phyloP scores from a whole-genome alignment of 1,284 basidiomycete genomes.

The Porodaedalea pini region DNA sequence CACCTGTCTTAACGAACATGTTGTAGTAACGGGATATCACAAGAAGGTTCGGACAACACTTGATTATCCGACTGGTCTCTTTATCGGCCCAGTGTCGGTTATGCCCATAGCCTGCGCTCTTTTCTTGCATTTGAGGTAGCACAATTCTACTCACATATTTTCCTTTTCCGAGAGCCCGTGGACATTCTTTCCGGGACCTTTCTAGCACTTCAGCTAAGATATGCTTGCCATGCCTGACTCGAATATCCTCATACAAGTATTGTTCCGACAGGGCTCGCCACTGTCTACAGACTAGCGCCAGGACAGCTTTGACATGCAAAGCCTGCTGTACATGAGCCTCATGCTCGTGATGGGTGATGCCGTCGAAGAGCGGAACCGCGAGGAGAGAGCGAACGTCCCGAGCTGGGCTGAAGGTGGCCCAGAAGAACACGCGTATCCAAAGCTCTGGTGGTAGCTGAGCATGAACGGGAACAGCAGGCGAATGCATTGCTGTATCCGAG shows the following conservation, averaged over 20 bases:
- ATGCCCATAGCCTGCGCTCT: neutral
- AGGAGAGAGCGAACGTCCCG: neutral
- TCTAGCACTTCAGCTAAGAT: constrained; percentile 9
- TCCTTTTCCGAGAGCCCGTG: neutral
- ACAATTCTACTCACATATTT: constrained; percentile 2
- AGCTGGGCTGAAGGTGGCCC: constrained; percentile 9
- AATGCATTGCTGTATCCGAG: neutral
- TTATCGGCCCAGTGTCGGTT: constrained; percentile 3
- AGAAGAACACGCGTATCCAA: constrained; percentile 11
- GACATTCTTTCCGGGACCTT: neutral
- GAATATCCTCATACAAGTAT: constrained; percentile 15
- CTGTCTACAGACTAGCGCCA: constrained; percentile 4
- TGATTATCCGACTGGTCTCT: constrained; percentile 3
- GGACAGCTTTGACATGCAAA: neutral
- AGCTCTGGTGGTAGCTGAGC: constrained; percentile 4
- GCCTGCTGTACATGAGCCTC: neutral
- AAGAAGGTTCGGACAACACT: constrained; percentile 11
- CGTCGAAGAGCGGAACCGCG: constrained; percentile 2
- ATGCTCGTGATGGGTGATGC: neutral
- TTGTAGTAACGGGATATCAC: constrained; percentile 8
- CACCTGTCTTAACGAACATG: neutral
- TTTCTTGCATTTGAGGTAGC: neutral
- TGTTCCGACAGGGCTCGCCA: constrained; percentile 4
- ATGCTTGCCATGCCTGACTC: constrained; percentile 1
- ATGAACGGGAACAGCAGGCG: neutral